phyloP scores from a whole-genome alignment of 805 yeast genomes.

The Saccharomycopsis malanga region DNA sequence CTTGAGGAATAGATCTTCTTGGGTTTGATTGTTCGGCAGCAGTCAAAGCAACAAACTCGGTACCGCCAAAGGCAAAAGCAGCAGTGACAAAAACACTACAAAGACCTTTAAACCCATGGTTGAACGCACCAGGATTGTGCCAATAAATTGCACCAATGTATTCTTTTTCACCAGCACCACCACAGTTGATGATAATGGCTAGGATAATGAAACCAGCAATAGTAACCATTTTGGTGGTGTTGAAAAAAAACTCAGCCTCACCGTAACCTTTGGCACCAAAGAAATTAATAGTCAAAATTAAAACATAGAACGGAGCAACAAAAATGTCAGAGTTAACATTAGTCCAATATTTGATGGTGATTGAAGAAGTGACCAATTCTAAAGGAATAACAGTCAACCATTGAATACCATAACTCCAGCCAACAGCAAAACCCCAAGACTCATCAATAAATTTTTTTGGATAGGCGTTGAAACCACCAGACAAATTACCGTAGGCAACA shows the following conservation, averaged over 20 bases:
- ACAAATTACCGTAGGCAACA: conserved; percentile 46
- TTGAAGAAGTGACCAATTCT: conserved; percentile 58
- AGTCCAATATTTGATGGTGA: conserved; percentile 56
- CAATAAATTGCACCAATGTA: conserved; percentile 46
- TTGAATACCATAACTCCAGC: conserved; percentile 57
- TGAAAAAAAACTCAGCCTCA: conserved; percentile 59
- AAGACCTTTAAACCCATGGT: conserved; percentile 49
- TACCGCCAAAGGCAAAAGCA: conserved; percentile 56
- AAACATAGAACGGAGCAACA: conserved; percentile 44
- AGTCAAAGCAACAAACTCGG: conserved; percentile 51
- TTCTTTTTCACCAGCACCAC: conserved; percentile 37
- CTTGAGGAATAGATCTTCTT: conserved; percentile 48
- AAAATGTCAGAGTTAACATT: conserved; percentile 50
- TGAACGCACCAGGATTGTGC: conserved; percentile 49
- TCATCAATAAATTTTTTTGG: conserved; percentile 50
- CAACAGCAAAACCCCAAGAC: conserved; percentile 51
- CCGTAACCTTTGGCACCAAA: conserved; percentile 55
- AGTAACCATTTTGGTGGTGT: conserved; percentile 56
- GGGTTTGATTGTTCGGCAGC: conserved; percentile 54
- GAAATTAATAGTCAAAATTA: conserved; percentile 40
- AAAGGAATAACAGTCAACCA: conserved; percentile 58
- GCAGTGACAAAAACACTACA: conserved; percentile 47
- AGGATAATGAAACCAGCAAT: conserved; percentile 51
- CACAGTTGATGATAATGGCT: conserved; percentile 39
- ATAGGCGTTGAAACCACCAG: conserved; percentile 60